phyloP scores from a whole-genome alignment of 345 rosid species.

The Salix udensis region DNA sequence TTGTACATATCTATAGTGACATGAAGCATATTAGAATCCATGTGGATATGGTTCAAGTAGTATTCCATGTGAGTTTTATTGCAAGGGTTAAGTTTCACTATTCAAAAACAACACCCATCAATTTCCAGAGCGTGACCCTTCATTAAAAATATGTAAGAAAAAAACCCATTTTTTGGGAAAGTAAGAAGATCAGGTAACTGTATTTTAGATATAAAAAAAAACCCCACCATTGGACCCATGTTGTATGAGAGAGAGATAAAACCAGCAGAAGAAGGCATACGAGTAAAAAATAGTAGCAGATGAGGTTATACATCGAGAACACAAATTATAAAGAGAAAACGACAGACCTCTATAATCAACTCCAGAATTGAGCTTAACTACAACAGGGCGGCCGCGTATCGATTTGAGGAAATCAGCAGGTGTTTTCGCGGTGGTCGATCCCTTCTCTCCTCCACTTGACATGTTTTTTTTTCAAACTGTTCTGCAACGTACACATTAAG shows the following conservation, averaged over 20 bases:
- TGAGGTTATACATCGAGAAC: not conserved
- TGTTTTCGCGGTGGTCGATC: conserved; percentile 35
- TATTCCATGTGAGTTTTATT: too few relatives aligned
- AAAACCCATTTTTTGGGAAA: not conserved
- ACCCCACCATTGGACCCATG: not conserved
- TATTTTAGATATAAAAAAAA: not conserved
- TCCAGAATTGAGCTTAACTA: conserved; percentile 88
- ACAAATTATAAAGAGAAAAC: not conserved
- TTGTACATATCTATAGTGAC: not conserved
- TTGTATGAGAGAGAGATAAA: not conserved
- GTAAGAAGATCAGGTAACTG: not conserved
- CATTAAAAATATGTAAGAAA: not conserved
- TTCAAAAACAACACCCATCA: not conserved
- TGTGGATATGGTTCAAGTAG: too few relatives aligned
- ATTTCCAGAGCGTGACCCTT: not conserved
- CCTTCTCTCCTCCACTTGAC: conserved; percentile 63
- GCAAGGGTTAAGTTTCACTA: not conserved
- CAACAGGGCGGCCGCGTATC: conserved; percentile 88
- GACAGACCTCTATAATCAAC: conserved; percentile 77
- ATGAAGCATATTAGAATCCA: not conserved
- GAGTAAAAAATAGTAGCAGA: not conserved
- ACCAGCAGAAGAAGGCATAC: not conserved
- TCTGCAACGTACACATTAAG: not conserved
- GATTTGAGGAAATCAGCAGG: conserved; percentile 95
- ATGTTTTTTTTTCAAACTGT: conserved; percentile 26